A percentile compares a stretch with the other conserved stretches of the same genome.
Conservation (phyloP, 2,329 filamentous ascomycete genomes). For the Penicillium sp. region DNA sequence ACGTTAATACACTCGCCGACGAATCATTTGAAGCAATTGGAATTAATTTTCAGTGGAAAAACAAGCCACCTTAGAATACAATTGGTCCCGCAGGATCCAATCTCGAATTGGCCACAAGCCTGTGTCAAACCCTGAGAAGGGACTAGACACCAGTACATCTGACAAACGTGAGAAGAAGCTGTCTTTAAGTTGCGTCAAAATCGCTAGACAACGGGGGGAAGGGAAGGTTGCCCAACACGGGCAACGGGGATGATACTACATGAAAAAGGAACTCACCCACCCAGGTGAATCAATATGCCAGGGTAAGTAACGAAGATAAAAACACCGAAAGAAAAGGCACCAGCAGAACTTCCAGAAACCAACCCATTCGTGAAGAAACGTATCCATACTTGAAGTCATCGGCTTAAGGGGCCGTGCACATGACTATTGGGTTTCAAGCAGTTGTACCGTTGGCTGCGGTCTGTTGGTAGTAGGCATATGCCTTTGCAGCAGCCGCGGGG, state of each 20-base stretch:
- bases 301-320: conserved; percentile 16
- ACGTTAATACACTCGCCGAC: no score
- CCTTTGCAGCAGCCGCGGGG: conserved; percentile 22
- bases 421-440: conserved; percentile 13
- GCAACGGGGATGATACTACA: conserved; percentile 24
- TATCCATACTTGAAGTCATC: conserved; percentile 14
- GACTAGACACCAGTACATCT: neutral
- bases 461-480: conserved; percentile 36
- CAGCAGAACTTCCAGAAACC: neutral
- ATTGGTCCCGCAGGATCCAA: conserved; percentile 27
- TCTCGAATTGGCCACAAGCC: conserved; percentile 22
- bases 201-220: conserved; percentile 29
- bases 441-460: conserved; percentile 29
- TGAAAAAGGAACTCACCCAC: conserved; percentile 19
- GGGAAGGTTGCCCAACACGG: conserved; percentile 12
- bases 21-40: neutral
- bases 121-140: neutral
- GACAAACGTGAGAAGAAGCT: conserved; percentile 11
- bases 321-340: conserved; percentile 6
- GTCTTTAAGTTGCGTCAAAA: conserved; percentile 18
- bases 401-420: neutral
- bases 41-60: conserved; percentile 15
- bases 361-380: conserved; percentile 14
- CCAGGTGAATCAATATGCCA: conserved; percentile 16
- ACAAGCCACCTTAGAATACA: conserved; percentile 33